Evolutionary conservation across 352 stramenopile species (phyloP), one percentile per base, ranked within the genome.

Genomic region (Pythium aquatile): DNA sequence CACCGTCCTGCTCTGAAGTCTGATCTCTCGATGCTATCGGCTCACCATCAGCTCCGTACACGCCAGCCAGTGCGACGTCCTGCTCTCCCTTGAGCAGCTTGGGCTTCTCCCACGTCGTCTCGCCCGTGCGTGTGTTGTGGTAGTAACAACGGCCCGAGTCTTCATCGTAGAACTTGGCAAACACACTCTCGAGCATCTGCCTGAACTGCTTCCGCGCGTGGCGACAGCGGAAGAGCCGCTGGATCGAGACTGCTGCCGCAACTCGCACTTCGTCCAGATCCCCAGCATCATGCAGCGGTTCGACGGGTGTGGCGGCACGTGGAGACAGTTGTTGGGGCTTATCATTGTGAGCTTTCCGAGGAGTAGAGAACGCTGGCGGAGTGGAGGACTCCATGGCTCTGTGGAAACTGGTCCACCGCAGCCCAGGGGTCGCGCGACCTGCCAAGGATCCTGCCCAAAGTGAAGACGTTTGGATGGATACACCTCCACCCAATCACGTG

Each of bases 71-170:
- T 33, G 69, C 68, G 40, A 89, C 70, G 53, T 91, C 81, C 3
- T 83, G 73, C 9, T 79, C 69, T 9, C 48, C 47, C 29, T 75
- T 75, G 17, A 93, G 72, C n/a, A 75, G 47, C 29, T 67, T 75
- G 20, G 83, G 85, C 55, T 91, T 92, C 44, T 88, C 76, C 83
- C 85, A 94, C 55, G 81, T 88, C 30, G 77, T 91, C 68, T 91
- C 75, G 24, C 79, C 74, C 29, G 82, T 89, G 16, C 73, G 73
- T 44, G 77, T 84, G 62, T 91, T 88, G 69, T 88, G 59, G 65
- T 94, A 94, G 66, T 92, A 91, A 59, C 78, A 85, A 3, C 73
- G 55, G 1, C 79, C 82, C 30, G 81, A 88, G 26, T 84, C 74
- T 28, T 80, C 66, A 48, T 93, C 84, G 65, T 87, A 91, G 61